These are phyloP conservation scores for Polytolypa hystricis DNA, from an alignment of 2,329 filamentous ascomycete genomes.

Conservation along the genomic window DNA sequence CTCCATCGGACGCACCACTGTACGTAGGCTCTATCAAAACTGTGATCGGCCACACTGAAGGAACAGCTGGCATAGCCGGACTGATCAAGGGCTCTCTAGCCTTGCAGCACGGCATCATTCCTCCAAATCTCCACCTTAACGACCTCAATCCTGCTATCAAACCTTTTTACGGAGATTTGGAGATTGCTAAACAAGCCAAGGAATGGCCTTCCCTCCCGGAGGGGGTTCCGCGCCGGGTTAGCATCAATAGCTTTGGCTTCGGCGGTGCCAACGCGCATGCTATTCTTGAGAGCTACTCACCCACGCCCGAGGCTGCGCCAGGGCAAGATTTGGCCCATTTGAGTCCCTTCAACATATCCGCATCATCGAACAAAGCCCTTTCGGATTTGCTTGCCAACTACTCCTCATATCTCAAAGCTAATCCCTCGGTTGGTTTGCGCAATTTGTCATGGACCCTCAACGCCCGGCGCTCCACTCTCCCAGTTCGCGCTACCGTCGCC, in stretches of 20 bases:
- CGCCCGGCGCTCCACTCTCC: conserved; percentile 6
- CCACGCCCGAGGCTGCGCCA: conserved; percentile 3
- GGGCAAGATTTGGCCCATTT: neutral
- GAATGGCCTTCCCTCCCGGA: conserved; percentile 16
- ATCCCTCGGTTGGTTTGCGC: neutral
- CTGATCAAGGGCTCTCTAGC: conserved; percentile 24
- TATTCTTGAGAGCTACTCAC: conserved; percentile 14
- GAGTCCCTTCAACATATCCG: conserved; percentile 6
- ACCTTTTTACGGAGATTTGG: conserved; percentile 16
- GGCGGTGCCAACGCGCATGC: conserved; percentile 27
- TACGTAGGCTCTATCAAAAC: conserved; percentile 24
- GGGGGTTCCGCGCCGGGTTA: conserved; percentile 13
- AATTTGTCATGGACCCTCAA: conserved; percentile 3
- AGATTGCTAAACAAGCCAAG: conserved; percentile 14
- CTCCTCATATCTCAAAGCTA: conserved; percentile 1
- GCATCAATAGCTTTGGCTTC: conserved; percentile 18
- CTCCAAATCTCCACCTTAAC: conserved; percentile 21
- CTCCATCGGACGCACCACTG: conserved; percentile 12
- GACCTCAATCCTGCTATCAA: conserved; percentile 17
- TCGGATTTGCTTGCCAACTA: neutral
- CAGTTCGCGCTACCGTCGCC: neutral
- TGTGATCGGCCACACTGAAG: conserved; percentile 25
- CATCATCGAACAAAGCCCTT: conserved; percentile 1
- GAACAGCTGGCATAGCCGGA: conserved; percentile 16
- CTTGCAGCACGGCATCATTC: conserved; percentile 26